Evolutionary conservation across 208 protist species (phyloP).

Genomic region (Leishmania tropica): DNA sequence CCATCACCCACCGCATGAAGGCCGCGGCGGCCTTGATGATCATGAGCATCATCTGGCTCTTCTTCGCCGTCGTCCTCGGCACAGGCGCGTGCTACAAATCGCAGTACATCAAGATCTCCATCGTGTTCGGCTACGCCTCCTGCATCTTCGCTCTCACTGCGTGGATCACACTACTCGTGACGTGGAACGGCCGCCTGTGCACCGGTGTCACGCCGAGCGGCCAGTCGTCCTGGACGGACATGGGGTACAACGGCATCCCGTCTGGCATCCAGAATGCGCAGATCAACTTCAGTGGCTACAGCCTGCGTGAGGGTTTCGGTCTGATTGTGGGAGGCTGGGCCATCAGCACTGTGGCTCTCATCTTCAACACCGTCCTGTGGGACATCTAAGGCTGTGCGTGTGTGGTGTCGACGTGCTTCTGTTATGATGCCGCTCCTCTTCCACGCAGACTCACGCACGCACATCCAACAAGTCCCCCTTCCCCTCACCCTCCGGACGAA

Average conservation of each 20-base stretch:
- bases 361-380: constrained; percentile 38
- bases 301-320: constrained; percentile 34
- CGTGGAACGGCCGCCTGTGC: constrained; percentile 34
- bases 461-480: background rate
- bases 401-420: background rate
- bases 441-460: background rate
- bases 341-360: constrained; percentile 27
- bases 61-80: constrained; percentile 39
- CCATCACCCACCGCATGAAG: constrained; percentile 54
- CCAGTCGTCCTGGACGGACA: constrained; percentile 38
- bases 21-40: constrained; percentile 48
- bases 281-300: constrained; percentile 45
- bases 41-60: constrained; percentile 48
- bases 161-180: constrained; percentile 40
- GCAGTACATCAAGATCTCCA: constrained; percentile 12
- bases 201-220: constrained; percentile 24
- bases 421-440: background rate
- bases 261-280: constrained; percentile 38
- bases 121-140: constrained; percentile 31
- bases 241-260: constrained; percentile 57
- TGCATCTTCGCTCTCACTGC: constrained; percentile 37
- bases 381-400: background rate
- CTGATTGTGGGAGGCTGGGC: constrained; percentile 40
- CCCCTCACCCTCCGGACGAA: background rate
- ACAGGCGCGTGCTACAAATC: constrained; percentile 37